Conservation (phyloP, 2,329 filamentous ascomycete species). For the Neopestalotiopsis clavispora region DNA sequence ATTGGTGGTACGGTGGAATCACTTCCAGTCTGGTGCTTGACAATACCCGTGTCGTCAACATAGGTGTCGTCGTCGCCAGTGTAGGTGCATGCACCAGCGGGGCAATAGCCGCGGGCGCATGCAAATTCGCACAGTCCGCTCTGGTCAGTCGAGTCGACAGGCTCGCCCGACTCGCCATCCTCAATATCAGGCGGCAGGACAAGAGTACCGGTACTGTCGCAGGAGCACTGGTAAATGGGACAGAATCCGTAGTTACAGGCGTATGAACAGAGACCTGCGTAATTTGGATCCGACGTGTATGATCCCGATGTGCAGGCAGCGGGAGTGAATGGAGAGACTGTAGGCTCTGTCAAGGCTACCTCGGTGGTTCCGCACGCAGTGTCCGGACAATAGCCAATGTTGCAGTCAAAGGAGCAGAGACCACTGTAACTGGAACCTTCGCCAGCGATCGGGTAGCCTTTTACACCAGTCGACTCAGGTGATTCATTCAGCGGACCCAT, state of each 20-base stretch:
- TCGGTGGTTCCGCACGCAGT: not conserved
- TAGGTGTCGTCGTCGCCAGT: not conserved
- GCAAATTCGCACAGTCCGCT: conserved; percentile 1
- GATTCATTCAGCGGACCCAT: not conserved
- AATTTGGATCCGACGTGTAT: not conserved
- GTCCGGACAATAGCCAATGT: not conserved
- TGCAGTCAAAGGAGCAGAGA: conserved; percentile 3
- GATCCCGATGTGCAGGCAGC: not conserved
- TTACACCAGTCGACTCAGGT: not conserved
- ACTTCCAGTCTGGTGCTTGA: not conserved
- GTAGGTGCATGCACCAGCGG: not conserved
- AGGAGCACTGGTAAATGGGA: not conserved
- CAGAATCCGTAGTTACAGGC: not conserved
- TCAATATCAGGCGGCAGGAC: not conserved
- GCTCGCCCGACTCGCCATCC: not conserved
- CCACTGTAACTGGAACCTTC: not conserved
- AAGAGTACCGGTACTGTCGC: not conserved
- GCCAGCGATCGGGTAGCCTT: not conserved
- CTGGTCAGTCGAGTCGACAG: not conserved
- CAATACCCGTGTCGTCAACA: not conserved
- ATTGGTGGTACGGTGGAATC: not conserved
- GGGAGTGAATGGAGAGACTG: not conserved
- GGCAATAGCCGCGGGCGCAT: not conserved
- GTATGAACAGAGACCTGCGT: not conserved
- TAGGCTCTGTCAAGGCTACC: not conserved